Percentiles rank a stretch among this genome's conserved stretches.
phyloP scores from a whole-genome alignment of 345 rosid genomes.

The Hibiscus tridactylites region DNA sequence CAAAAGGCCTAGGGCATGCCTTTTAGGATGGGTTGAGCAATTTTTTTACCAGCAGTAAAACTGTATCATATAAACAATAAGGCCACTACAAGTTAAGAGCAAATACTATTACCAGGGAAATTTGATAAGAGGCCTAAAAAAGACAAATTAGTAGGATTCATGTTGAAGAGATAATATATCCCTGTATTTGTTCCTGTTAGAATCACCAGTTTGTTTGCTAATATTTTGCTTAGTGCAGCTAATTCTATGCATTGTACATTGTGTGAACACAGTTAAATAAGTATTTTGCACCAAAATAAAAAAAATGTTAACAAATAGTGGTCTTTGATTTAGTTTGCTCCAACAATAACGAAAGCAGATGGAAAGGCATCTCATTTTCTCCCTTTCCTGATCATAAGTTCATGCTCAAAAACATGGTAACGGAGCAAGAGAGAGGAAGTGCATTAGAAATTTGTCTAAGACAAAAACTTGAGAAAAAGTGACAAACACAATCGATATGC shows the following conservation, averaged over 20 bases:
- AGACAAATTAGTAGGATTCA: conserved; percentile 1
- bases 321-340: conserved; percentile 3
- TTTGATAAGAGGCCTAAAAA: background rate
- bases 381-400: background rate
- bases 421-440: background rate
- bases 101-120: background rate
- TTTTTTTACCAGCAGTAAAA: background rate
- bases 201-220: background rate
- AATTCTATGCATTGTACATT: background rate
- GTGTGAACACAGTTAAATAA: conserved; percentile 1
- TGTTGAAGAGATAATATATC: background rate
- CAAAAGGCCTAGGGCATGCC: conserved; percentile 58
- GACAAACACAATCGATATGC: background rate
- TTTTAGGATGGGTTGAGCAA: conserved; percentile 43
- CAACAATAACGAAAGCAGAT: background rate
- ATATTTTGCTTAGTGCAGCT: background rate
- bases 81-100: background rate
- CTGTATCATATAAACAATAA: conserved; percentile 15
- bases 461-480: background rate
- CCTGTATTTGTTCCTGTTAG: conserved; percentile 5
- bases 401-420: background rate
- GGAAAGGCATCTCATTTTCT: background rate
- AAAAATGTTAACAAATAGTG: background rate
- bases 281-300: conserved; percentile 4
- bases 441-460: background rate